These are phyloP conservation scores for Suhomyces bribrorum DNA, from an alignment of 1,139 yeast genomes.

Conservation along the genomic window DNA sequence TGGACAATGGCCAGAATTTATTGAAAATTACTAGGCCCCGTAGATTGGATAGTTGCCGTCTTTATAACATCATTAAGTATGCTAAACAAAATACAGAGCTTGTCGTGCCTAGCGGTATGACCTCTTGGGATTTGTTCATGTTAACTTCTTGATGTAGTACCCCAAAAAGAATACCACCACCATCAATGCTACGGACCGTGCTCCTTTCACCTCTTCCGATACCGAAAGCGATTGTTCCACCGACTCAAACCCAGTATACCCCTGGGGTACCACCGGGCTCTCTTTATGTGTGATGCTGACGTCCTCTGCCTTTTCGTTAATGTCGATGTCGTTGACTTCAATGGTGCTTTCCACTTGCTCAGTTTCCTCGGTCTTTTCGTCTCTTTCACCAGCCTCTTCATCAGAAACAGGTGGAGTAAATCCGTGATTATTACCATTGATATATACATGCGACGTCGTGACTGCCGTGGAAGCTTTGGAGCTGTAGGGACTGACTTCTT, in stretches of 20 bases:
- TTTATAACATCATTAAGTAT: too few relatives aligned
- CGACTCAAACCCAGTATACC: constrained; percentile 4
- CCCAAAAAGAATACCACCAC: constrained; percentile 12
- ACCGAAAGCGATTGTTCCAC: constrained; percentile 10
- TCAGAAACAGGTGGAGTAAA: constrained; percentile 28
- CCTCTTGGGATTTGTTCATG: too few relatives aligned
- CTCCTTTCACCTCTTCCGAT: constrained; percentile 12
- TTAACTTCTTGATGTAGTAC: constrained; percentile 10
- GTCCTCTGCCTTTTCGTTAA: constrained; percentile 11
- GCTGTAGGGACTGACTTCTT: constrained; percentile 3
- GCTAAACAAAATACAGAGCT: too few relatives aligned
- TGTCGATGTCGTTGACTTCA: background rate
- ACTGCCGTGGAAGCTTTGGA: constrained; percentile 2
- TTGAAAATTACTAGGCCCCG: too few relatives aligned
- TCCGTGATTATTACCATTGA: constrained; percentile 3
- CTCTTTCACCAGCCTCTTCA: constrained; percentile 5
- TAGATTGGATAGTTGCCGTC: too few relatives aligned
- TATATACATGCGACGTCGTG: background rate
- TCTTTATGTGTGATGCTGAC: background rate
- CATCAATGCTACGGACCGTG: constrained; percentile 11
- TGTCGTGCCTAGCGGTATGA: too few relatives aligned
- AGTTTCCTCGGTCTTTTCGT: constrained; percentile 1
- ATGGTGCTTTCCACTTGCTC: background rate
- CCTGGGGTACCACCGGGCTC: background rate
- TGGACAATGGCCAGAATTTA: too few relatives aligned